A percentile compares a stretch with the other conserved stretches of the same genome.
Evolutionary conservation across 257 asterid species (phyloP).

Genomic region (Gynochthodes officinalis): DNA sequence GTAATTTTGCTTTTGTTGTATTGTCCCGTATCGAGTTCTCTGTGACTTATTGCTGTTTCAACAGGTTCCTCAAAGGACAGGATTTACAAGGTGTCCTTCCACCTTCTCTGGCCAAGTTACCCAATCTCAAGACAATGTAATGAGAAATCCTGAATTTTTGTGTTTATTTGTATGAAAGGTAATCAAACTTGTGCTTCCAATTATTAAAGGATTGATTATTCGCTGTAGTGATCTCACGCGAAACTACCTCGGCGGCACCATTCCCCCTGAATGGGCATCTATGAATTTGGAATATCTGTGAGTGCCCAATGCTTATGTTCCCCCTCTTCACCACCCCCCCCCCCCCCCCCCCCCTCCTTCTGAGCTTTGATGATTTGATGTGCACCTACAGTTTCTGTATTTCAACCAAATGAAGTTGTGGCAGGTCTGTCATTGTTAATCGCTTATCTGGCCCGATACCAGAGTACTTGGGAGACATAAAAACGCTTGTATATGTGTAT

Average conservation of each 20-base stretch:
- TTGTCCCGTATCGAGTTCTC: background rate
- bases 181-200: background rate
- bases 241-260: constrained; percentile 57
- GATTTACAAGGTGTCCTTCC: constrained; percentile 64
- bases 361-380: background rate
- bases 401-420: background rate
- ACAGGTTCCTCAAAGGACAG: constrained; percentile 51
- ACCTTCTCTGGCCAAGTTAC: constrained; percentile 52
- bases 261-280: constrained; percentile 64
- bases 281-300: constrained; percentile 41
- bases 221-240: constrained; percentile 45
- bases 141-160: background rate
- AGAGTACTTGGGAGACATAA: constrained; percentile 47
- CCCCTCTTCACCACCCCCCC: too few relatives aligned
- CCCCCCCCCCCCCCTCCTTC: too few relatives aligned
- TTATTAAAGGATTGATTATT: background rate
- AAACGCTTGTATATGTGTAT: constrained; percentile 39
- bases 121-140: constrained; percentile 43
- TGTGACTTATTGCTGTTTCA: background rate
- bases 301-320: constrained; percentile 25
- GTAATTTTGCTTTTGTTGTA: background rate
- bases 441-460: constrained; percentile 67
- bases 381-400: background rate
- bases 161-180: background rate
- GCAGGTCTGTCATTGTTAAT: constrained; percentile 42